A percentile compares a stretch with the other conserved stretches of the same genome.
phyloP scores from a whole-genome alignment of 352 stramenopile genomes.

The Pythium phragmitis region DNA sequence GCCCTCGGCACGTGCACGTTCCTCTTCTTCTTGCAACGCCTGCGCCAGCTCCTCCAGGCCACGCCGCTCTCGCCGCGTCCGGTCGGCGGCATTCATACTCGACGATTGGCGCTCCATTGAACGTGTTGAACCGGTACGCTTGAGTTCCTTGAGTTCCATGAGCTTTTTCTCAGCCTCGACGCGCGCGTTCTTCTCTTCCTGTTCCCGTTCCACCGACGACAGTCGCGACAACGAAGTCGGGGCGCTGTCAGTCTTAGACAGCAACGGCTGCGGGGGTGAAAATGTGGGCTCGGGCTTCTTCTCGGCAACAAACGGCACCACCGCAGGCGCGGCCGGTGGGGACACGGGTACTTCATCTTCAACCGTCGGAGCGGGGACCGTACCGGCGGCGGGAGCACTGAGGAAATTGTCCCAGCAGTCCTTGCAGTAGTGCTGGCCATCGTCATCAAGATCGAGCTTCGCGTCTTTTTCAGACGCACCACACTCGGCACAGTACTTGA shows the following conservation, averaged over 20 bases:
- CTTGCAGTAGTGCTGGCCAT: slow-evolving; percentile 86
- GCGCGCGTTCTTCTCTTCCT: slow-evolving; percentile 75
- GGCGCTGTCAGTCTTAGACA: slow-evolving; percentile 31
- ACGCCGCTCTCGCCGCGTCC: slow-evolving; percentile 65
- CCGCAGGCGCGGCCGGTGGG: slow-evolving; percentile 21
- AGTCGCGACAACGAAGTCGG: slow-evolving; percentile 35
- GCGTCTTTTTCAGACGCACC: slow-evolving; percentile 73
- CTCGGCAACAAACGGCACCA: slow-evolving; percentile 7
- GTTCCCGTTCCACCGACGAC: slow-evolving; percentile 50
- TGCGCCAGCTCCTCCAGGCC: slow-evolving; percentile 81
- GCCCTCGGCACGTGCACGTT: slow-evolving; percentile 71
- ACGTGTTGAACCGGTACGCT: slow-evolving; percentile 58
- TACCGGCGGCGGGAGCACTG: slow-evolving; percentile 39
- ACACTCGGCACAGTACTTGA: slow-evolving; percentile 82
- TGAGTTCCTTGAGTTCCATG: slow-evolving; percentile 78
- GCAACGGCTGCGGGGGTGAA: slow-evolving; percentile 28
- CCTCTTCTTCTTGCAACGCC: slow-evolving; percentile 75
- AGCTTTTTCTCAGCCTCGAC: slow-evolving; percentile 80
- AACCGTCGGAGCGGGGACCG: slow-evolving; percentile 7
- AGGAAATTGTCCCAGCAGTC: slow-evolving; percentile 88
- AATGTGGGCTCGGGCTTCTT: slow-evolving; percentile 25
- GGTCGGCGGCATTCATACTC: slow-evolving; percentile 56
- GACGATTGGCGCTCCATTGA: slow-evolving; percentile 47
- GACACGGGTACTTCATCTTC: slow-evolving; percentile 10
- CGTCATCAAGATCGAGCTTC: slow-evolving; percentile 76